These are phyloP conservation scores for Ophiocordyceps unilateralis DNA, from an alignment of 2,329 filamentous ascomycete genomes.

Conservation along the genomic window DNA sequence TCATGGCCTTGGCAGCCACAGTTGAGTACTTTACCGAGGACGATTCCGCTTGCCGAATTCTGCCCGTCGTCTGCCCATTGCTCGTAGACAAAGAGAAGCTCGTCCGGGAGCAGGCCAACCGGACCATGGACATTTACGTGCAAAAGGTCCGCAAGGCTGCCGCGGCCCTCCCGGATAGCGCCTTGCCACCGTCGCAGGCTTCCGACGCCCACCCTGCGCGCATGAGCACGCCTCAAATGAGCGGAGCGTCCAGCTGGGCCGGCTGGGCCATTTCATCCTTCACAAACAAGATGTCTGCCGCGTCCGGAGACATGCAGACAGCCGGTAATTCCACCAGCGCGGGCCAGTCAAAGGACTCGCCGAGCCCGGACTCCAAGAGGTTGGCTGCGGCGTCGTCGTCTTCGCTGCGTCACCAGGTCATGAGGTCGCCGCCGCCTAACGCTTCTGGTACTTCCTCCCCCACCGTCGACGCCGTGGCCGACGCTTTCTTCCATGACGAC, in stretches of 20 bases:
- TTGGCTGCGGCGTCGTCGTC: constrained; percentile 34
- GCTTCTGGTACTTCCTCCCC: constrained; percentile 31
- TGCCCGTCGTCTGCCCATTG: constrained; percentile 69
- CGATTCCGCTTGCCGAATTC: constrained; percentile 67
- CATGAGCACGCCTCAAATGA: constrained; percentile 62
- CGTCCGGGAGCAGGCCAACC: constrained; percentile 78
- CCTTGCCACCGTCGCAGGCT: constrained; percentile 46
- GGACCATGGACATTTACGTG: constrained; percentile 75
- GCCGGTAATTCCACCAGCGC: constrained; percentile 24
- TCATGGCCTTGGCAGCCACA: constrained; percentile 75
- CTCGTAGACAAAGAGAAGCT: constrained; percentile 93
- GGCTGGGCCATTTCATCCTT: constrained; percentile 98
- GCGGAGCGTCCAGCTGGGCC: constrained; percentile 48
- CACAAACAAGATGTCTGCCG: constrained; percentile 77
- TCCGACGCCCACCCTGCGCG: constrained; percentile 41
- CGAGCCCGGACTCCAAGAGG: constrained; percentile 19
- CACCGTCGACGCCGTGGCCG: constrained; percentile 22
- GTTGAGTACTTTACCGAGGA: constrained; percentile 76
- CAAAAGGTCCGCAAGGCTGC: constrained; percentile 67
- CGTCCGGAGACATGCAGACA: constrained; percentile 69
- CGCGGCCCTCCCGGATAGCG: constrained; percentile 62
- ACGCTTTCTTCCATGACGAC: constrained; percentile 39
- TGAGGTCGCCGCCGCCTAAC: constrained; percentile 27
- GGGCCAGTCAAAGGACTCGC: constrained; percentile 22
- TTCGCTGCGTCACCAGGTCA: constrained; percentile 39